Percentiles rank a stretch among this genome's conserved stretches.
These are phyloP conservation scores for Annulohypoxylon nitens DNA, from an alignment of 495 filamentous ascomycete species.

Conservation along the genomic window DNA sequence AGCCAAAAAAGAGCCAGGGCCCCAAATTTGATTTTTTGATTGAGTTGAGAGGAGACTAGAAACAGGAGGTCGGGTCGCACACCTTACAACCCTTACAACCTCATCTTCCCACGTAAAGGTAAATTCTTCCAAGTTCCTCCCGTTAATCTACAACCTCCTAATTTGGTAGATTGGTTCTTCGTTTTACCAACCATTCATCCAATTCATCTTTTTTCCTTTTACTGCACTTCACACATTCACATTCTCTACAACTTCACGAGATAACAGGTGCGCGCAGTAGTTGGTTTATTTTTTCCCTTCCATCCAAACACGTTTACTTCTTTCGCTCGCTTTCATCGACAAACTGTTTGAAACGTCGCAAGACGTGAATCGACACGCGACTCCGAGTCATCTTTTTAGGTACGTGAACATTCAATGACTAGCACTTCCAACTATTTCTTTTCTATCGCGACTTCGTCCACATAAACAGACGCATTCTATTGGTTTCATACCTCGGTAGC, in stretches of 20 bases:
- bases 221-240: slow-evolving; percentile 24
- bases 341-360: slow-evolving; percentile 28
- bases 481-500: slow-evolving; percentile 2
- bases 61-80: slow-evolving; percentile 48
- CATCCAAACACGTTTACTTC: slow-evolving; percentile 24
- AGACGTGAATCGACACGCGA: slow-evolving; percentile 42
- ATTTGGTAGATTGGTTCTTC: slow-evolving; percentile 41
- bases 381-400: slow-evolving; percentile 34
- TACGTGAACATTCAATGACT: slow-evolving; percentile 33
- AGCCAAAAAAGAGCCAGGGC: slow-evolving; percentile 33
- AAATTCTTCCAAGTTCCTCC: slow-evolving; percentile 34
- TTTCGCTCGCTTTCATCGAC: slow-evolving; percentile 42
- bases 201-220: slow-evolving; percentile 37
- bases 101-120: slow-evolving; percentile 45
- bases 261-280: slow-evolving; percentile 36
- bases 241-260: slow-evolving; percentile 42
- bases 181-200: slow-evolving; percentile 35
- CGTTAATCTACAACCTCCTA: slow-evolving; percentile 43
- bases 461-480: not conserved
- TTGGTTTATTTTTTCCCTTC: slow-evolving; percentile 15
- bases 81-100: slow-evolving; percentile 37
- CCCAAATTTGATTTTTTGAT: slow-evolving; percentile 48
- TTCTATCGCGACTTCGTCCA: not conserved
- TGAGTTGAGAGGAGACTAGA: slow-evolving; percentile 33
- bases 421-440: not conserved